phyloP scores from a whole-genome alignment of 805 yeast genomes.

The Kodamaea neixiangensis region DNA sequence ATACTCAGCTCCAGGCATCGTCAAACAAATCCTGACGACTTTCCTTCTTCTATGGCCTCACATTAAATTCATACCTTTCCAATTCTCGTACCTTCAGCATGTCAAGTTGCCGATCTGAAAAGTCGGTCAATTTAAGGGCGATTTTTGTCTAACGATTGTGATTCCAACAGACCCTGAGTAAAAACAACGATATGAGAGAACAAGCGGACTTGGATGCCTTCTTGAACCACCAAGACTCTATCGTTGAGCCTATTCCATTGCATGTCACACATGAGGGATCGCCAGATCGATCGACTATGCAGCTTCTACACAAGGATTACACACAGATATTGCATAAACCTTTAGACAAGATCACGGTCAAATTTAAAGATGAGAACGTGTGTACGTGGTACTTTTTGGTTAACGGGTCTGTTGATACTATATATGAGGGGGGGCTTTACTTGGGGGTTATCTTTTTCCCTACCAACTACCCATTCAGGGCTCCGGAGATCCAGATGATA shows the following conservation, averaged over 20 bases:
- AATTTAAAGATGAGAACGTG: constrained; percentile 15
- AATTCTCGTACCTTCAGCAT: too few relatives aligned
- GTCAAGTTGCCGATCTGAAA: too few relatives aligned
- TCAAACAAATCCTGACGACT: too few relatives aligned
- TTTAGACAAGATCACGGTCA: constrained; percentile 12
- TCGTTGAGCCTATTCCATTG: background rate
- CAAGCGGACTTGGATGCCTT: background rate
- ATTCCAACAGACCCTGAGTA: background rate
- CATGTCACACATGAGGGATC: constrained; percentile 1
- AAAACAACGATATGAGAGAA: background rate
- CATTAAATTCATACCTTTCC: too few relatives aligned
- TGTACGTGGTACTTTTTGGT: constrained; percentile 19
- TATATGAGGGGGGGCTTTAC: constrained; percentile 17
- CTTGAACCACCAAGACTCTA: constrained; percentile 1
- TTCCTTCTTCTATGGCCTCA: too few relatives aligned
- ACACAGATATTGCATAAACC: constrained; percentile 9
- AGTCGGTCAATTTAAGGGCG: background rate
- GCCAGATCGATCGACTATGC: constrained; percentile 7
- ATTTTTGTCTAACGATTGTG: background rate
- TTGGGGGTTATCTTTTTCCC: constrained; percentile 19
- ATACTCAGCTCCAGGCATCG: too few relatives aligned
- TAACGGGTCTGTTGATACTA: constrained; percentile 15
- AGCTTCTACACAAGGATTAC: constrained; percentile 13
- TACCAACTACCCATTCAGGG: constrained; percentile 15
- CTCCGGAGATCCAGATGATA: constrained; percentile 23